Evolutionary conservation across 2,329 filamentous ascomycete species (phyloP), one percentile per base, ranked within the genome.

Genomic region (Aspergillus melleus): DNA sequence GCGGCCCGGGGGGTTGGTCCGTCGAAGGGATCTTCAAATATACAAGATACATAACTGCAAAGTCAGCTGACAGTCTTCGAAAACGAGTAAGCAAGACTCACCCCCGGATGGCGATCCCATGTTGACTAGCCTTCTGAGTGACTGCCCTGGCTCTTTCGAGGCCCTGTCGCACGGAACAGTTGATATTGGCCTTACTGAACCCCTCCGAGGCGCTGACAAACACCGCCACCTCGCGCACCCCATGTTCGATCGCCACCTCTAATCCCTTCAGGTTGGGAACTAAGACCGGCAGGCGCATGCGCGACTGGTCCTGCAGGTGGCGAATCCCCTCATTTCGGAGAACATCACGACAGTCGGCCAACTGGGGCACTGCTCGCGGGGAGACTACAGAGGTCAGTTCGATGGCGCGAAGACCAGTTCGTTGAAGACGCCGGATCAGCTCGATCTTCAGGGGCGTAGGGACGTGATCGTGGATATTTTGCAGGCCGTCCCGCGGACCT

Each of bases 331-430:
- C 16, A 54, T 64, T 44, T 0, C 54, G 39, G 2, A 73, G 55
- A 0, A 76, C 57, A 16, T 68, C 59, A 16, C 68, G 68, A 60
- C 70, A 72, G 51, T 76, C 74, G 5, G 72, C 70, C 50, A 91
- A 86, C 82, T 95, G 92, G 3, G 92, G 91, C 53, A 93, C 88
- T 85, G 90, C 93, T 84, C 90, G 92, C 1, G 91, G 90, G 51
- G 89, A 86, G 10, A 96, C 91, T 70, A 96, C 92, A 1, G 90
- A 90, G 0, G 91, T 92, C 19, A 90, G 88, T 74, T 96, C 91
- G 62, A 96, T 94, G 3, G 87, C 87, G 6, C 80, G 79, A 47
- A 95, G 74, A 0, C 91, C 91, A 0, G 90, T 89, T 63, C 79
- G 78, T 36, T 87, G 85, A 62, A 96, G 79, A 61, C 85, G 81